Conservation (phyloP, 1,284 basidiomycete species). For the Puccinia novopanici region DNA sequence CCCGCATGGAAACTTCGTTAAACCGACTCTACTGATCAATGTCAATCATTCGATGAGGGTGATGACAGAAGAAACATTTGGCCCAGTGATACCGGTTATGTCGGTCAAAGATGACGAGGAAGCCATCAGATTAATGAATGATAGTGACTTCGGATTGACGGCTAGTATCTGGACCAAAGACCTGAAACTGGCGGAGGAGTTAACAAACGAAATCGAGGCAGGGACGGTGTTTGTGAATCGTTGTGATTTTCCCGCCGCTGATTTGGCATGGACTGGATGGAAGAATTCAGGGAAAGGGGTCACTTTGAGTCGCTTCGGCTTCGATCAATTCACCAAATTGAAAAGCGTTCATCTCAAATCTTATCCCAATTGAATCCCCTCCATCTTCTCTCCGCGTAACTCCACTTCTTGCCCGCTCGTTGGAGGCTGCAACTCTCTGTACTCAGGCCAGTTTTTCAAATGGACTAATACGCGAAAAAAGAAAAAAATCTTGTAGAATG, state of each 20-base stretch:
- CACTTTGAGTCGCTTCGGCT: conserved; percentile 82
- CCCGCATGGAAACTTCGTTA: conserved; percentile 72
- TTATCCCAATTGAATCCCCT: no score
- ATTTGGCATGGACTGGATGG: conserved; percentile 87
- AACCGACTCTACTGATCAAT: conserved; percentile 81
- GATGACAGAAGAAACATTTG: conserved; percentile 90
- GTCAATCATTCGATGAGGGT: conserved; percentile 90
- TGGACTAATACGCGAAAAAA: no score
- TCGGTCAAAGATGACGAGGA: conserved; percentile 76
- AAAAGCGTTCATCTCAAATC: conserved; percentile 42
- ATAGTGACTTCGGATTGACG: conserved; percentile 91
- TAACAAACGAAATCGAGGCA: conserved; percentile 75
- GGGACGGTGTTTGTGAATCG: conserved; percentile 92
- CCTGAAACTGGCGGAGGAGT: conserved; percentile 69
- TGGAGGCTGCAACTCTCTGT: no score
- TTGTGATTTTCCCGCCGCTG: conserved; percentile 85
- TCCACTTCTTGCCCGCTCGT: no score
- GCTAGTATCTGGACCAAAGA: conserved; percentile 90
- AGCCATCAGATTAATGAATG: conserved; percentile 87
- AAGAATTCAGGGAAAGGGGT: conserved; percentile 89
- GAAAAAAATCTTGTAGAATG: no score
- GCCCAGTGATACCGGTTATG: conserved; percentile 85
- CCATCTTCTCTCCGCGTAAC: no score
- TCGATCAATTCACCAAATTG: conserved; percentile 57
- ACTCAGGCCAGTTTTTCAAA: no score